Percentiles rank a stretch among this genome's conserved stretches.
Conservation (phyloP, 164 flowering plant species). For the Saururus chinensis region DNA sequence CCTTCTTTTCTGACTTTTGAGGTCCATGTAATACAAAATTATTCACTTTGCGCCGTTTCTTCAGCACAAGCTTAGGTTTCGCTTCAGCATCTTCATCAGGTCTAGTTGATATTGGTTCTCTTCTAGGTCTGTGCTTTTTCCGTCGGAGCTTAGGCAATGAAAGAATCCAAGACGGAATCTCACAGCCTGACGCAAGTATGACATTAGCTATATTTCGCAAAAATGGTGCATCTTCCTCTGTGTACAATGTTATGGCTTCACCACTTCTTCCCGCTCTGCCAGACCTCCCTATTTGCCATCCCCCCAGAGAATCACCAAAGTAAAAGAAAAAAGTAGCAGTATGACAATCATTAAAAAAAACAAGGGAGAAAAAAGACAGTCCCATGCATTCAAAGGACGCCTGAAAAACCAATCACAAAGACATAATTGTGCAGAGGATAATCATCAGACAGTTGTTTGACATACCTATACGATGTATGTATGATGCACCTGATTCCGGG, state of each 20-base stretch:
- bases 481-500: conserved; percentile 85
- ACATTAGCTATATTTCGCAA: conserved; percentile 81
- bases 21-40: no score
- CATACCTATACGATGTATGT: conserved; percentile 91
- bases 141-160: conserved; percentile 48
- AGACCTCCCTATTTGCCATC: conserved; percentile 53
- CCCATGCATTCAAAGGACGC: no score
- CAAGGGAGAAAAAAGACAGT: no score
- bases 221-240: conserved; percentile 71
- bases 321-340: no score
- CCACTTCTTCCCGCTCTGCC: conserved; percentile 95
- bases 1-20: no score
- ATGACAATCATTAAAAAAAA: no score
- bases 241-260: conserved; percentile 78
- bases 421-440: no score
- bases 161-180: conserved; percentile 80
- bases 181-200: conserved; percentile 78
- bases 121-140: conserved; percentile 73
- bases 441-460: background rate
- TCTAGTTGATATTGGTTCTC: conserved; percentile 48
- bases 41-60: no score
- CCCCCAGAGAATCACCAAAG: background rate
- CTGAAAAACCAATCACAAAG: no score
- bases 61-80: background rate
- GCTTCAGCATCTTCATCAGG: conserved; percentile 8